Evolutionary conservation across 2,329 filamentous ascomycete genomes (phyloP).

Genomic region (Dactylellina cionopaga): DNA sequence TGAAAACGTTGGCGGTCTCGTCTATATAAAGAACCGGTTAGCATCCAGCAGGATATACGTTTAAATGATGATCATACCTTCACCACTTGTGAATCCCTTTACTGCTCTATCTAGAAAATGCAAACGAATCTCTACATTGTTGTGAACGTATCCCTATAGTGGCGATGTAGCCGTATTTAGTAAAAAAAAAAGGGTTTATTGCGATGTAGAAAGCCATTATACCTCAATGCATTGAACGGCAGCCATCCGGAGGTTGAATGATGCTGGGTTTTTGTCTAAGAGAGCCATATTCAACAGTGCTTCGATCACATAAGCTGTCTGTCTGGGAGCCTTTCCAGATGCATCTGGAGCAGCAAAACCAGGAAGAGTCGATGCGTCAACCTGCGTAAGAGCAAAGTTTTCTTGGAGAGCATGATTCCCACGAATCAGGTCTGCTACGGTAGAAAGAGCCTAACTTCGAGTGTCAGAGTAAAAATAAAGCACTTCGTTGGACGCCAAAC

Average conservation of each 20-base stretch:
- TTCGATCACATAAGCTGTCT: constrained; percentile 87
- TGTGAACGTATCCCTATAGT: constrained; percentile 73
- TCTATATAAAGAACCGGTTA: constrained; percentile 68
- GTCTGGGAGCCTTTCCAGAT: constrained; percentile 61
- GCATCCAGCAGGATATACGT: neutral
- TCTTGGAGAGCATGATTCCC: constrained; percentile 84
- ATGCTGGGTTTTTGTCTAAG: constrained; percentile 31
- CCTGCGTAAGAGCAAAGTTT: constrained; percentile 85
- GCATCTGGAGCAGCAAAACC: constrained; percentile 64
- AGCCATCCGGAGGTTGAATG: constrained; percentile 81
- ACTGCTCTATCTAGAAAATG: constrained; percentile 92
- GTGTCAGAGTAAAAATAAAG: constrained; percentile 38
- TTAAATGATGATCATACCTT: constrained; percentile 29
- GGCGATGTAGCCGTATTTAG: neutral
- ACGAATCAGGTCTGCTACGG: constrained; percentile 87
- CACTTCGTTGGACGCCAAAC: constrained; percentile 8
- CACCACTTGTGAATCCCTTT: constrained; percentile 72
- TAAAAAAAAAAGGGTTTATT: too few relatives aligned
- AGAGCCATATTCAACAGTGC: constrained; percentile 85
- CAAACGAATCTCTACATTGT: constrained; percentile 79
- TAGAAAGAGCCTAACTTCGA: constrained; percentile 73
- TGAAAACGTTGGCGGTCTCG: constrained; percentile 87
- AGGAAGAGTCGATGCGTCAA: constrained; percentile 65
- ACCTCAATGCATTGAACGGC: constrained; percentile 92
- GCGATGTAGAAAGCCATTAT: neutral